Percentiles rank a stretch among this genome's conserved stretches.
Conservation (phyloP, 2,329 filamentous ascomycete genomes). For the Hypoxylon sp. region DNA sequence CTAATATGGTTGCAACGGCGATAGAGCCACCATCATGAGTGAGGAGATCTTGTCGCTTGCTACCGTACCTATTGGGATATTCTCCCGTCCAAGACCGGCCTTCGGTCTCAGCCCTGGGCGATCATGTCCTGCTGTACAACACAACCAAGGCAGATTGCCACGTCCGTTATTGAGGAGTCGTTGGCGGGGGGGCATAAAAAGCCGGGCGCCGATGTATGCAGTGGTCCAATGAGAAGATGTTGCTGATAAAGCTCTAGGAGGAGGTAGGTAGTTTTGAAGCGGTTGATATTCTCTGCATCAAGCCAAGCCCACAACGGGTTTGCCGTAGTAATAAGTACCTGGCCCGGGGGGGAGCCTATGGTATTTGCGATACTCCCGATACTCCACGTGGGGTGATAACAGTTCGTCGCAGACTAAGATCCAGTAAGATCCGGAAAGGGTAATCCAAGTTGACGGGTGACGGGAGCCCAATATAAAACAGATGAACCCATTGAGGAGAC, state of each 20-base stretch:
- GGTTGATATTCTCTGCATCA: conserved; percentile 21
- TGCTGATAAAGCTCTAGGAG: conserved; percentile 9
- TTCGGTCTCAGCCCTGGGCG: conserved; percentile 31
- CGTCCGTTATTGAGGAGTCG: conserved; percentile 14
- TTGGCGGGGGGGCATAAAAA: conserved; percentile 16
- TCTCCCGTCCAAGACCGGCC: conserved; percentile 26
- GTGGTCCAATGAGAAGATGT: conserved; percentile 22
- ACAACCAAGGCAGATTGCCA: conserved; percentile 17
- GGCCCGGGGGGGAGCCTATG: conserved; percentile 16
- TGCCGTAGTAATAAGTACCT: conserved; percentile 21
- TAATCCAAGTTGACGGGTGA: conserved; percentile 30
- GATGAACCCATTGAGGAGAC: conserved; percentile 32
- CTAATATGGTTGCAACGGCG: neutral
- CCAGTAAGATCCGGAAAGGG: conserved; percentile 26
- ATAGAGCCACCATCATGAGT: conserved; percentile 7
- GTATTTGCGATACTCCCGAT: conserved; percentile 28
- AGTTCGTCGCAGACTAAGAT: conserved; percentile 27
- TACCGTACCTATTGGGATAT: conserved; percentile 23
- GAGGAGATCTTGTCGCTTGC: conserved; percentile 10
- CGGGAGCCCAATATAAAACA: conserved; percentile 36
- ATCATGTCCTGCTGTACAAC: conserved; percentile 33
- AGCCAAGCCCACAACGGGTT: conserved; percentile 19
- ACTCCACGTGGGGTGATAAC: conserved; percentile 37
- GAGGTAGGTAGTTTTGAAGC: conserved; percentile 14
- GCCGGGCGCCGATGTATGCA: conserved; percentile 16